Percentiles rank a stretch among this genome's conserved stretches.
phyloP scores from a whole-genome alignment of 305 asterid species.

The Solanum hybrid region DNA sequence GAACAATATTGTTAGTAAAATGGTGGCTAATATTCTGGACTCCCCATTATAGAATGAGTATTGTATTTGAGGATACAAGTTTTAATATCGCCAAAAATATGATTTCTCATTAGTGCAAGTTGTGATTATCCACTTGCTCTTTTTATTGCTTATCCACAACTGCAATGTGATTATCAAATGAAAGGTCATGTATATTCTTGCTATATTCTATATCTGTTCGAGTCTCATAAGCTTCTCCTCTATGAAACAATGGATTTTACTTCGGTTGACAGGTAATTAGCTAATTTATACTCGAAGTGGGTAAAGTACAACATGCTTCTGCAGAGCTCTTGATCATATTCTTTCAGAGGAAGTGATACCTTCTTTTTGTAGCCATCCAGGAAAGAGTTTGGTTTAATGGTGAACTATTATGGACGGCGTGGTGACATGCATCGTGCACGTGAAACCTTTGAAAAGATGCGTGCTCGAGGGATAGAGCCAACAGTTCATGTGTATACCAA shows the following conservation, averaged over 20 bases:
- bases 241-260: constrained; percentile 1
- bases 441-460: constrained; percentile 88
- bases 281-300: not conserved
- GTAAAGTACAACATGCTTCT: constrained; percentile 15
- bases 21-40: not conserved
- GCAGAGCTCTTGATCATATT: constrained; percentile 13
- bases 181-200: not conserved
- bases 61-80: not conserved
- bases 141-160: not conserved
- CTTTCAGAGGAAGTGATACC: constrained; percentile 10
- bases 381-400: constrained; percentile 90
- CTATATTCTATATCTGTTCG: not conserved
- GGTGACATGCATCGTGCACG: constrained; percentile 99
- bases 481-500: constrained; percentile 83
- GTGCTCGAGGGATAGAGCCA: constrained; percentile 94
- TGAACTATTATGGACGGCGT: constrained; percentile 85
- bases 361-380: constrained; percentile 79
- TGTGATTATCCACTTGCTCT: not conserved
- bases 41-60: not conserved
- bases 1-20: not conserved
- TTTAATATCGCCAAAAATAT: not conserved
- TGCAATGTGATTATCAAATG: not conserved
- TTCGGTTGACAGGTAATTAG: constrained; percentile 1
- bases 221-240: not conserved
- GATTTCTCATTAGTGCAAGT: not conserved